A percentile compares a stretch with the other conserved stretches of the same genome.
Conservation (phyloP, 164 flowering plant species). For the Dillenia suffruticosa region DNA sequence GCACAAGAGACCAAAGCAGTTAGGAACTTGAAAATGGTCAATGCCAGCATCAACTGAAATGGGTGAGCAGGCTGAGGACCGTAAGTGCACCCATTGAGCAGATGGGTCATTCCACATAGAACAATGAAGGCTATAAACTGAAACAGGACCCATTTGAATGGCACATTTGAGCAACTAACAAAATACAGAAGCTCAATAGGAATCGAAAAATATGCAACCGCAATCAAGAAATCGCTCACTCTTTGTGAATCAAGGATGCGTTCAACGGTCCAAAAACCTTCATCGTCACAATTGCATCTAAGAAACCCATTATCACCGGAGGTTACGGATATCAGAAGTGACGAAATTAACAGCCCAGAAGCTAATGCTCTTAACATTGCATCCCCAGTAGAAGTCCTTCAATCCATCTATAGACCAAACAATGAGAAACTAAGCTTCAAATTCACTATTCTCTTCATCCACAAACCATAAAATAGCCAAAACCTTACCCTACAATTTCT, state of each 20-base stretch:
- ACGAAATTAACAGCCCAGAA: conserved; percentile 35
- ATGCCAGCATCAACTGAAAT: conserved; percentile 72
- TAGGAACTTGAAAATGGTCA: conserved; percentile 81
- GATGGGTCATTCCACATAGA: conserved; percentile 90
- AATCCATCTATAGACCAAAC: conserved; percentile 17
- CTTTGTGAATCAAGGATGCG: conserved; percentile 67
- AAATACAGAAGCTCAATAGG: conserved; percentile 92
- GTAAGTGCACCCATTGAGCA: conserved; percentile 85
- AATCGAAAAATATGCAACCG: conserved; percentile 91
- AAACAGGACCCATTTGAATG: conserved; percentile 93
- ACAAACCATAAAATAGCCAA: conserved; percentile 1
- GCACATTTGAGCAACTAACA: conserved; percentile 86
- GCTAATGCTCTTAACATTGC: conserved; percentile 64
- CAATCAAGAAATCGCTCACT: conserved; percentile 91
- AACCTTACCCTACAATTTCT: neutral
- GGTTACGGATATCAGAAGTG: conserved; percentile 32
- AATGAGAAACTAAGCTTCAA: neutral
- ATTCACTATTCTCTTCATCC: too few relatives aligned
- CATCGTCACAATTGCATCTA: conserved; percentile 81
- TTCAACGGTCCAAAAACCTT: conserved; percentile 70
- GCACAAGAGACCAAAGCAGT: conserved; percentile 95
- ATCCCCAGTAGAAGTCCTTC: conserved; percentile 20
- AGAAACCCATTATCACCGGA: conserved; percentile 37
- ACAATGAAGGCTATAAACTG: conserved; percentile 95
- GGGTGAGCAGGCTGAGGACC: conserved; percentile 73